Evolutionary conservation across 202 grass and related monocot genomes (phyloP).

Genomic region (Panicum hallii): DNA sequence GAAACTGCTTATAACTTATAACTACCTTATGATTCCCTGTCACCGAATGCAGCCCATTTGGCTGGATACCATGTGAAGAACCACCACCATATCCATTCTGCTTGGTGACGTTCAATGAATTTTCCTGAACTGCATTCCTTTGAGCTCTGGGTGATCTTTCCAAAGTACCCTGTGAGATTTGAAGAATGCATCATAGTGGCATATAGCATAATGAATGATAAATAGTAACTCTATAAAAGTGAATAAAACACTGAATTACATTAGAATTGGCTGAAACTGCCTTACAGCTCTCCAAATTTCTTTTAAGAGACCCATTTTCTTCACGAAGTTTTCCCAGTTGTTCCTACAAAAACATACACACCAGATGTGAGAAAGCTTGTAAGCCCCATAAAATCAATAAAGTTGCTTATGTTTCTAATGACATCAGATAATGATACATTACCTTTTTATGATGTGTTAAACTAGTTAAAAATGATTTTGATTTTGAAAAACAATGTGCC

Average conservation of each 20-base stretch:
- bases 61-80: slow-evolving; percentile 51
- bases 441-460: slow-evolving; percentile 7
- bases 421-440: background rate
- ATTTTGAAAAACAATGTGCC: slow-evolving; percentile 2
- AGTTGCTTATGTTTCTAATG: background rate
- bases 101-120: slow-evolving; percentile 48
- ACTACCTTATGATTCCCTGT: slow-evolving; percentile 56
- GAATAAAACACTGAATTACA: slow-evolving; percentile 48
- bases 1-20: slow-evolving; percentile 33
- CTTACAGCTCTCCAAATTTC: slow-evolving; percentile 64
- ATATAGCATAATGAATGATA: slow-evolving; percentile 19
- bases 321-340: slow-evolving; percentile 83
- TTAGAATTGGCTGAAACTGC: slow-evolving; percentile 54
- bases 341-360: slow-evolving; percentile 60
- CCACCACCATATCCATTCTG: slow-evolving; percentile 62
- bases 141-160: slow-evolving; percentile 59
- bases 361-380: slow-evolving; percentile 32
- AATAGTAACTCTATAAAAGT: slow-evolving; percentile 21
- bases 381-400: background rate
- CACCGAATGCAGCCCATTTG: slow-evolving; percentile 50
- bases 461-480: slow-evolving; percentile 17
- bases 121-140: slow-evolving; percentile 62
- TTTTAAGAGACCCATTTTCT: slow-evolving; percentile 81
- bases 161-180: slow-evolving; percentile 45
- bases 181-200: slow-evolving; percentile 10